Evolutionary conservation across 1,139 yeast genomes (phyloP).

Genomic region (Debaryomyces udenii): DNA sequence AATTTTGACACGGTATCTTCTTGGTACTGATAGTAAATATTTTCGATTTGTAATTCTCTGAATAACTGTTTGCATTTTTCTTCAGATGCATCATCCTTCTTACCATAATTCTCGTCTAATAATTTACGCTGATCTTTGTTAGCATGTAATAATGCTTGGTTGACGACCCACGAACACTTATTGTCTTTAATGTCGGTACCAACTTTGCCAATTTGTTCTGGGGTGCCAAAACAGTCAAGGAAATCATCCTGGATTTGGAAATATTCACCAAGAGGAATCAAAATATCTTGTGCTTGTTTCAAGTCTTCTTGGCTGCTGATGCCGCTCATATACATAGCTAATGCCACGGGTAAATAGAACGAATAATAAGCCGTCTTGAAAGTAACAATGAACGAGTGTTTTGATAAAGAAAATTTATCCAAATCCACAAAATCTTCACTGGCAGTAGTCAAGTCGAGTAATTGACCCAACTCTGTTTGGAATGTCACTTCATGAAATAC

Average conservation of each 20-base stretch:
- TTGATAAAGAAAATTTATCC: slow-evolving; percentile 79
- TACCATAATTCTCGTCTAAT: slow-evolving; percentile 88
- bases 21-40: slow-evolving; percentile 79
- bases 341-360: slow-evolving; percentile 95
- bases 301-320: slow-evolving; percentile 69
- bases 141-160: slow-evolving; percentile 84
- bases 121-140: slow-evolving; percentile 78
- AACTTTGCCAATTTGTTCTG: slow-evolving; percentile 96
- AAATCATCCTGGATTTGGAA: slow-evolving; percentile 99
- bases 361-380: slow-evolving; percentile 98
- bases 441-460: slow-evolving; percentile 92
- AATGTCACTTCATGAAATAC: slow-evolving; percentile 93
- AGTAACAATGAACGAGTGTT: slow-evolving; percentile 93
- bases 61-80: slow-evolving; percentile 73
- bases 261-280: slow-evolving; percentile 96
- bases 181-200: slow-evolving; percentile 99
- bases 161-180: slow-evolving; percentile 97
- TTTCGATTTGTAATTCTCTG: slow-evolving; percentile 69
- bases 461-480: slow-evolving; percentile 97
- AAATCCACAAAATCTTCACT: slow-evolving; percentile 95
- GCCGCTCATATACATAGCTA: slow-evolving; percentile 95
- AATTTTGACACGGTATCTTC: slow-evolving; percentile 72
- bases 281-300: slow-evolving; percentile 83
- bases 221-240: slow-evolving; percentile 96
- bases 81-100: slow-evolving; percentile 73